phyloP scores from a whole-genome alignment of 2,329 filamentous ascomycete species.

The Colletotrichum endophyticum region DNA sequence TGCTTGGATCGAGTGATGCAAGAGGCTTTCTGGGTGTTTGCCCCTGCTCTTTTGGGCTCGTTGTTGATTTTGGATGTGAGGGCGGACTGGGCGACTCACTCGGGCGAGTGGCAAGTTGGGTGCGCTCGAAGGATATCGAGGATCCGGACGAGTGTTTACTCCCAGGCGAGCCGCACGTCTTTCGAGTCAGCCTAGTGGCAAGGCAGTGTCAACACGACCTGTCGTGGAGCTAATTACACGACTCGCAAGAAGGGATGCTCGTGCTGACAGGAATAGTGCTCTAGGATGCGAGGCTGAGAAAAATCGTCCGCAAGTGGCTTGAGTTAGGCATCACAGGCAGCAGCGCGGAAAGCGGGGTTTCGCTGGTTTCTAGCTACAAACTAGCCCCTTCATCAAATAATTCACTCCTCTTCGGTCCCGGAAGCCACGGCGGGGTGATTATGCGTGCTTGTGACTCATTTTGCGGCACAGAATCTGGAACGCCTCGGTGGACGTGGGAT shows the following conservation, averaged over 20 bases:
- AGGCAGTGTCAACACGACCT: not conserved
- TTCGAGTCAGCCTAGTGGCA: not conserved
- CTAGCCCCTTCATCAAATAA: not conserved
- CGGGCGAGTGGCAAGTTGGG: not conserved
- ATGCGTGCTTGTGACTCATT: not conserved
- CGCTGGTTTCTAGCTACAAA: not conserved
- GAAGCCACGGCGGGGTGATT: not conserved
- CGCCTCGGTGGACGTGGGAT: too few species aligned
- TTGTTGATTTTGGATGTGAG: not conserved
- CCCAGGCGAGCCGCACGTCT: not conserved
- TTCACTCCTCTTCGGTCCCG: not conserved
- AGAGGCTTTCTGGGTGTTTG: not conserved
- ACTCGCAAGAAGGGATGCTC: not conserved
- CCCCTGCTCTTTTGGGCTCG: not conserved
- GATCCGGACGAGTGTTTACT: not conserved
- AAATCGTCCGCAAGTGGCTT: not conserved
- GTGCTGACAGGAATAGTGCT: not conserved
- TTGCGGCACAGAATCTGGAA: not conserved
- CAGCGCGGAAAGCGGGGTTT: constrained; percentile 1
- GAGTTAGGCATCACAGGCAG: not conserved
- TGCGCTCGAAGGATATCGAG: not conserved
- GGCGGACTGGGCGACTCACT: not conserved
- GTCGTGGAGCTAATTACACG: not conserved
- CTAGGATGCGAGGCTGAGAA: not conserved
- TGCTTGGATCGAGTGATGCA: not conserved